phyloP scores from a whole-genome alignment of 352 stramenopile species.

The Globisporangium nodosum region DNA sequence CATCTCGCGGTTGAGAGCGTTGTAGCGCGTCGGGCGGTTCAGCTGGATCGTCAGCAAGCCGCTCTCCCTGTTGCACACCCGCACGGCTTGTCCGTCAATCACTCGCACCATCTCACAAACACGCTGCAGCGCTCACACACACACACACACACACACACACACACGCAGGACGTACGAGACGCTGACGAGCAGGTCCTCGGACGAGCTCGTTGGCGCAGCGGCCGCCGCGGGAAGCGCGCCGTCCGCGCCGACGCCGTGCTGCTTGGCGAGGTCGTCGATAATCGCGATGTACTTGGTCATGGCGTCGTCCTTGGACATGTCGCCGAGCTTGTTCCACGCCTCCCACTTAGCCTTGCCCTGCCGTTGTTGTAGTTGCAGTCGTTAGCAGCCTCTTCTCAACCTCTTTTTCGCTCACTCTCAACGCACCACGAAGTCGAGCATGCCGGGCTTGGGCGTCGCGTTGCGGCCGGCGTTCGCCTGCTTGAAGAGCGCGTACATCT shows the following conservation, averaged over 20 bases:
- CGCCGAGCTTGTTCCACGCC: constrained; percentile 61
- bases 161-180: constrained; percentile 30
- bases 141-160: too few species aligned
- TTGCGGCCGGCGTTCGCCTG: constrained; percentile 61
- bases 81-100: not conserved
- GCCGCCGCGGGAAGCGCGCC: not conserved
- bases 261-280: constrained; percentile 56
- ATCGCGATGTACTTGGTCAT: constrained; percentile 70
- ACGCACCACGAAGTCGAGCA: constrained; percentile 79
- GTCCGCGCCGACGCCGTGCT: constrained; percentile 25
- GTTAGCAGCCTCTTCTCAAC: too few species aligned
- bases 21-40: constrained; percentile 78
- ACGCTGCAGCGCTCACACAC: too few species aligned
- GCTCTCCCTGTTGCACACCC: constrained; percentile 21
- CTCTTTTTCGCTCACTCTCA: too few species aligned
- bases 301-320: constrained; percentile 64
- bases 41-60: constrained; percentile 76
- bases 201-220: constrained; percentile 14
- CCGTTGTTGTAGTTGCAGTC: too few species aligned
- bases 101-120: too few species aligned
- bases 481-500: constrained; percentile 86
- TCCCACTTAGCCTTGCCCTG: constrained; percentile 77
- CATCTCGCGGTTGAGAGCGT: constrained; percentile 83
- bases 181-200: constrained; percentile 47
- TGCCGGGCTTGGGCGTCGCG: constrained; percentile 54